Evolutionary conservation across 768 basidiomycete genomes (phyloP), one percentile per base, ranked within the genome.

Genomic region (Daedaleopsis nitida): DNA sequence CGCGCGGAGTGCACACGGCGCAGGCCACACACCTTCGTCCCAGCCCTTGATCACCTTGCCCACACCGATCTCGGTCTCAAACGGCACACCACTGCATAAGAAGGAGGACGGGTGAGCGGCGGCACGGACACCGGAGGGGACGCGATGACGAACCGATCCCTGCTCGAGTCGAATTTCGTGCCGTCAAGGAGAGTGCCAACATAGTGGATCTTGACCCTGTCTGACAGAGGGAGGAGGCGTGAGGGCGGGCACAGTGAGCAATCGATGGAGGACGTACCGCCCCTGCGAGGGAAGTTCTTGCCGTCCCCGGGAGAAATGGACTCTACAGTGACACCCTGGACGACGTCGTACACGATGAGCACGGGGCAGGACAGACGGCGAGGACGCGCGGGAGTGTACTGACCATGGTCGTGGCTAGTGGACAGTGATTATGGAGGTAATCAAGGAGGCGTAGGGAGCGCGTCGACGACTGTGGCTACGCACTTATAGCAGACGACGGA

Each of bases 41-140:
- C 92, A 95, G 34, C 93, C 91, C 70, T 81, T 88, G 76, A 96
- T 94, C 50, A 96, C 93, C 70, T 87, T 86, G 9, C 91, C 89
- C 19, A 85, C 77, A 48, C 93, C 91, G 64, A 94, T 93, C 70
- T 83, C 69, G 3, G 89, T 91, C 63, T 74, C 67, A 72, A 94
- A 94, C 1, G 91, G 83, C 0, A 4, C 3, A 0, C 78, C 77
- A 42, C 92, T 91, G 72, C 27, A 44, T 23, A 35, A 42, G 48
- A 21, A 19, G 19, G 51, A 32, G 27, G 27, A 7, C 27, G 38
- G 21, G 47, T 49, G 42, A 65, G 53, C 59, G 27, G 27, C 32
- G 21, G 37, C 42, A n/a, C 16, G 44, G n/a, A 42, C 12, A 19
- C 1, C 9, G 43, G 2, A 56, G 70, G 24, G 12, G 52, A 42